Evolutionary conservation across 768 basidiomycete genomes (phyloP).

Genomic region (Myochromella boudieri): DNA sequence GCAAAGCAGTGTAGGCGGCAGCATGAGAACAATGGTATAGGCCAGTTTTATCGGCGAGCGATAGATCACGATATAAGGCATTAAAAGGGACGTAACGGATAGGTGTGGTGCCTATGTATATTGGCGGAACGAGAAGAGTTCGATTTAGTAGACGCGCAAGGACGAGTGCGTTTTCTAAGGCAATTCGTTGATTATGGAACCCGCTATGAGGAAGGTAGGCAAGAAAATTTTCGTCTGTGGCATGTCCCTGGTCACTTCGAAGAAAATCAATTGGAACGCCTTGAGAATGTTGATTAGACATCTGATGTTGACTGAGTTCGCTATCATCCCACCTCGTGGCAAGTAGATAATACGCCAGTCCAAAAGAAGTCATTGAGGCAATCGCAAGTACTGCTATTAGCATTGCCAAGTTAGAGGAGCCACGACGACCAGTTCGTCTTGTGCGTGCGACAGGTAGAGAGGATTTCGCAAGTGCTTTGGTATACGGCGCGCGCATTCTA

Average conservation of each 20-base stretch:
- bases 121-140: constrained; percentile 77
- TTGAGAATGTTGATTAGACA: constrained; percentile 30
- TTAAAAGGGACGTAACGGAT: constrained; percentile 60
- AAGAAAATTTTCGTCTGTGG: constrained; percentile 45
- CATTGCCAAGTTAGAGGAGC: constrained; percentile 37
- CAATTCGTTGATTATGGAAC: constrained; percentile 85
- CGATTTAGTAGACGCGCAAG: constrained; percentile 69
- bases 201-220: constrained; percentile 83
- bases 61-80: constrained; percentile 43
- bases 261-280: constrained; percentile 28
- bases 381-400: constrained; percentile 47
- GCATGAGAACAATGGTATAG: constrained; percentile 49
- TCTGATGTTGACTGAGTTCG: constrained; percentile 15
- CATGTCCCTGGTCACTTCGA: constrained; percentile 2
- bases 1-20: constrained; percentile 30
- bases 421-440: constrained; percentile 19
- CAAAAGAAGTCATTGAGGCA: constrained; percentile 54
- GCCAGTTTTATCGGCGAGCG: constrained; percentile 51
- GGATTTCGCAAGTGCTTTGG: constrained; percentile 5
- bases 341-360: constrained; percentile 62
- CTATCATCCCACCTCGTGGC: constrained; percentile 54
- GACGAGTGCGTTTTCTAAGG: constrained; percentile 82
- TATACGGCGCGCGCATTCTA: constrained; percentile 51
- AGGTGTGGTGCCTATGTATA: constrained; percentile 61
- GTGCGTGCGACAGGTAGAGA: no score